Conservation (phyloP, 495 filamentous ascomycete genomes). For the Penicillium simplicissimum region DNA sequence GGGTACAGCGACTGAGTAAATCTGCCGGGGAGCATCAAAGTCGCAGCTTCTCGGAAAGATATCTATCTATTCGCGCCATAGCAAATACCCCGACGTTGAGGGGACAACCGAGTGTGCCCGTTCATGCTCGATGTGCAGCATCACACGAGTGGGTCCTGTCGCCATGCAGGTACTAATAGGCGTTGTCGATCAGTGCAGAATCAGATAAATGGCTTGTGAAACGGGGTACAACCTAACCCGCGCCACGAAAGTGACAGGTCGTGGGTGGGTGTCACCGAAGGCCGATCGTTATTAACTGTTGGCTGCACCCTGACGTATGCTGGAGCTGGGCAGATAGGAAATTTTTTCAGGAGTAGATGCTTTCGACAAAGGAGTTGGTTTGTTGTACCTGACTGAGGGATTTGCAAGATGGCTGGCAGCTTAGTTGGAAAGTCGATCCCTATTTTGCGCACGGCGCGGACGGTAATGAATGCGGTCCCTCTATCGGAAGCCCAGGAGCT, state of each 20-base stretch:
- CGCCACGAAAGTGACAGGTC: constrained; percentile 28
- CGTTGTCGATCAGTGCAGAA: constrained; percentile 22
- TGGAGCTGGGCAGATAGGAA: neutral
- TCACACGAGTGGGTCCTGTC: constrained; percentile 17
- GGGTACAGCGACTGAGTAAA: neutral
- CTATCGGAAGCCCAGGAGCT: neutral
- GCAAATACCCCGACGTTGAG: constrained; percentile 22
- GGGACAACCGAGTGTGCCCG: constrained; percentile 18
- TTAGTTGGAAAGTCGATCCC: neutral
- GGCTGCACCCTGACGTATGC: neutral
- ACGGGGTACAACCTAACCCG: constrained; percentile 15
- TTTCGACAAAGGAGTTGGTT: neutral
- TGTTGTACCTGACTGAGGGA: neutral
- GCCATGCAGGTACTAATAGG: constrained; percentile 21
- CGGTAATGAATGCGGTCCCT: neutral
- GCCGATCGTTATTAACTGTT: neutral
- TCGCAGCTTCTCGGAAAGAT: neutral
- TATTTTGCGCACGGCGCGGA: neutral
- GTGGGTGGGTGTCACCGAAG: constrained; percentile 1
- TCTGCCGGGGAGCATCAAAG: neutral
- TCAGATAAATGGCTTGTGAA: constrained; percentile 22
- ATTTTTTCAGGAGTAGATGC: neutral
- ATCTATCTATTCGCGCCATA: neutral
- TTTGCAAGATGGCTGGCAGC: constrained; percentile 1
- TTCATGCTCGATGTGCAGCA: constrained; percentile 16